Percentiles rank a stretch among this genome's conserved stretches.
These are phyloP conservation scores for Akanthomyces dipterigenus DNA, from an alignment of 2,329 filamentous ascomycete genomes.

Conservation along the genomic window DNA sequence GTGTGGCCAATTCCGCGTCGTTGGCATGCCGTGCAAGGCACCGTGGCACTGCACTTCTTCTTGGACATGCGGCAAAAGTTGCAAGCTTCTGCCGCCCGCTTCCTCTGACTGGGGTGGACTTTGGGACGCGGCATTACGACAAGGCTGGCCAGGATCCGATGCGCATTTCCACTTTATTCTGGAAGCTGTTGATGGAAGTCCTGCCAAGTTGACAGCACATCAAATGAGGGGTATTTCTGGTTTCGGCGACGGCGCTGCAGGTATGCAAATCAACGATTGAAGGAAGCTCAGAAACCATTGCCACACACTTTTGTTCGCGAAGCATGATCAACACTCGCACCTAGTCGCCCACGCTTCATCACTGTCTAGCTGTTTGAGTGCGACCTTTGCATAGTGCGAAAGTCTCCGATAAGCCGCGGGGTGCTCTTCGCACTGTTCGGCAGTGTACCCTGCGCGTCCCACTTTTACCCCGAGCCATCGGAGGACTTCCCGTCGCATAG, in stretches of 20 bases:
- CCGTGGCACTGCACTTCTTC: slow-evolving; percentile 42
- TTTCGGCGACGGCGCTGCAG: too few species aligned
- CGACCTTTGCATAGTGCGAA: not conserved
- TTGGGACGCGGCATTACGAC: slow-evolving; percentile 43
- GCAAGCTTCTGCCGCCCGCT: slow-evolving; percentile 42
- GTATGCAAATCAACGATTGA: too few species aligned
- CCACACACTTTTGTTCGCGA: too few species aligned
- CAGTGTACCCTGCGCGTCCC: slow-evolving; percentile 3
- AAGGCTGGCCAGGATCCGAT: not conserved
- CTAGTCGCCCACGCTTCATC: not conserved
- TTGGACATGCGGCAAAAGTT: slow-evolving; percentile 41
- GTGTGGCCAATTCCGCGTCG: slow-evolving; percentile 30
- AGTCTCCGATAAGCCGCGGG: not conserved
- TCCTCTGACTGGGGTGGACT: slow-evolving; percentile 41
- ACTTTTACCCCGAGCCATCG: not conserved
- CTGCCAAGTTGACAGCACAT: too few species aligned
- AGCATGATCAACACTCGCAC: too few species aligned
- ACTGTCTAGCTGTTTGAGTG: not conserved
- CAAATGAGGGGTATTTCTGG: too few species aligned
- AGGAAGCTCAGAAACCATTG: too few species aligned
- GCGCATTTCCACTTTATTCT: not conserved
- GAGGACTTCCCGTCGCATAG: not conserved
- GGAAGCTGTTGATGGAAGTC: not conserved
- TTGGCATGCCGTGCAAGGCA: slow-evolving; percentile 41
- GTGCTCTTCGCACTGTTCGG: slow-evolving; percentile 8